These are phyloP conservation scores for Leishmania martiniquensis DNA, from an alignment of 208 protist species.

Conservation along the genomic window DNA sequence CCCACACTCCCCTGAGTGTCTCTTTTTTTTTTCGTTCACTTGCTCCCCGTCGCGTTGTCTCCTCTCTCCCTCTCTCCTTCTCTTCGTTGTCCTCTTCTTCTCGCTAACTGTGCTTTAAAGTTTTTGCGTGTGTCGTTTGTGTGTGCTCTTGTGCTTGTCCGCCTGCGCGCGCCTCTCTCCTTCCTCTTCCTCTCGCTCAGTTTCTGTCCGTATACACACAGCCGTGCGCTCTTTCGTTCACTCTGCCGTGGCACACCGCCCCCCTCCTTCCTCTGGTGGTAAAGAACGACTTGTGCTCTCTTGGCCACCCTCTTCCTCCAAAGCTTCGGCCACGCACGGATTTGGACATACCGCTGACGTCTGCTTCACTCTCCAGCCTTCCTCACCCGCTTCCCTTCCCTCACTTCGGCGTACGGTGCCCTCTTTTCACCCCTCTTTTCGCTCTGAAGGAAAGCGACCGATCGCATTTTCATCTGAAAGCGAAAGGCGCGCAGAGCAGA, in stretches of 20 bases:
- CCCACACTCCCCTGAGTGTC: not conserved
- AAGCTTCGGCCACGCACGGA: not conserved
- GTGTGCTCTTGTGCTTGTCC: not conserved
- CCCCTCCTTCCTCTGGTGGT: not conserved
- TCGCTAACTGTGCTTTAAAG: not conserved
- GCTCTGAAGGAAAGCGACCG: not conserved
- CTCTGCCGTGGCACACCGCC: not conserved
- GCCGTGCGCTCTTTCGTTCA: not conserved
- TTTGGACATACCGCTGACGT: not conserved
- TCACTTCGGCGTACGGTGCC: not conserved
- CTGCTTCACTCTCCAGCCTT: not conserved
- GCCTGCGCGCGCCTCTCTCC: not conserved
- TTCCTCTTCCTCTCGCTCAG: not conserved
- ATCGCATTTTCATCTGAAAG: not conserved
- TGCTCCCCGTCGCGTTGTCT: not conserved
- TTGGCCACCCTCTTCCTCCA: not conserved
- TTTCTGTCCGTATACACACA: not conserved
- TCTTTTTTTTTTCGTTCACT: slow-evolving; percentile 4
- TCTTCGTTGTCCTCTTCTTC: no score
- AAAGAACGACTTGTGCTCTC: not conserved
- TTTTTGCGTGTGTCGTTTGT: not conserved
- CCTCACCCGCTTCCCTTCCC: not conserved
- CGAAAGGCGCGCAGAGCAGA: no score
- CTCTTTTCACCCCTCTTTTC: not conserved
- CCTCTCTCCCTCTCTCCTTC: not conserved